Percentiles rank a stretch among this genome's conserved stretches.
These are phyloP conservation scores for Rhododendron ferrugineum DNA, from an alignment of 148 eudicot species.

Conservation along the genomic window DNA sequence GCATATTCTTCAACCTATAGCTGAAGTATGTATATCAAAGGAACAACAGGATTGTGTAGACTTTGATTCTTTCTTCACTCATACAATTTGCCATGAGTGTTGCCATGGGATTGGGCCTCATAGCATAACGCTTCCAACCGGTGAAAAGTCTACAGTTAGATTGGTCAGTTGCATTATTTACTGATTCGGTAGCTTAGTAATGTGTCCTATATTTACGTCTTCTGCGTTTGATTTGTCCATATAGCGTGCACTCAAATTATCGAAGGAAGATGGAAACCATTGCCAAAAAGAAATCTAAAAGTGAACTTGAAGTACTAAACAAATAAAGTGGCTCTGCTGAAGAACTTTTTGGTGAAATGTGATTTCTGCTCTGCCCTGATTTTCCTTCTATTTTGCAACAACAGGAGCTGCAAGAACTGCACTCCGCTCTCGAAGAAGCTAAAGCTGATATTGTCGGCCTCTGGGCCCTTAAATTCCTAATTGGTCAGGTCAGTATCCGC, in stretches of 20 bases:
- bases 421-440: slow-evolving; percentile 93
- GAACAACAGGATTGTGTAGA: slow-evolving; percentile 80
- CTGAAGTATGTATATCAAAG: slow-evolving; percentile 59
- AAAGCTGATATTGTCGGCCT: slow-evolving; percentile 99
- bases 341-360: neutral
- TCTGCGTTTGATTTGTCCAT: neutral
- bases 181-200: neutral
- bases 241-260: neutral
- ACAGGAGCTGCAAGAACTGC: slow-evolving; percentile 95
- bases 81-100: slow-evolving; percentile 97
- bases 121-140: slow-evolving; percentile 76
- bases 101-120: slow-evolving; percentile 99
- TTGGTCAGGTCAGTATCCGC: slow-evolving; percentile 47
- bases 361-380: slow-evolving; percentile 3
- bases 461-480: slow-evolving; percentile 86
- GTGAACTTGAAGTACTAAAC: neutral
- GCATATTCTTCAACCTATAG: slow-evolving; percentile 91
- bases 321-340: neutral
- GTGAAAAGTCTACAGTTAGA: slow-evolving; percentile 89
- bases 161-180: slow-evolving; percentile 45
- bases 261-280: neutral
- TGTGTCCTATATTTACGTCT: neutral
- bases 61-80: slow-evolving; percentile 95
- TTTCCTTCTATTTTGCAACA: slow-evolving; percentile 11
- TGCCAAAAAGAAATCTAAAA: neutral